Conservation (phyloP, 2,329 filamentous ascomycete genomes). For the Nothophoma quercina region DNA sequence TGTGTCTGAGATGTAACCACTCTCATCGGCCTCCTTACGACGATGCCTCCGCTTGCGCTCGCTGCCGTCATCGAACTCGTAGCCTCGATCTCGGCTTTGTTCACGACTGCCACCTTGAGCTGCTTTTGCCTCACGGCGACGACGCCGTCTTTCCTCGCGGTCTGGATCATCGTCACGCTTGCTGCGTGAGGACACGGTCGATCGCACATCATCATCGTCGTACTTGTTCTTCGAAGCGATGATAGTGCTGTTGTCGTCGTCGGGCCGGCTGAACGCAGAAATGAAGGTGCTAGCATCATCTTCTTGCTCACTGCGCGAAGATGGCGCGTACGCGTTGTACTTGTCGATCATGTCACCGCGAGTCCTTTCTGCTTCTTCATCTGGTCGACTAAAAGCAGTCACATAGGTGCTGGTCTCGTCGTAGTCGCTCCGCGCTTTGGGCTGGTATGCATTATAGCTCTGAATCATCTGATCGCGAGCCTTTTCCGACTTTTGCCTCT, state of each 20-base stretch:
- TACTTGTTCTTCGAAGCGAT: constrained; percentile 36
- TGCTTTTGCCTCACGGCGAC: constrained; percentile 27
- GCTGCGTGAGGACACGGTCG: constrained; percentile 34
- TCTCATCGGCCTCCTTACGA: constrained; percentile 44
- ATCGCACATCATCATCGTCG: constrained; percentile 27
- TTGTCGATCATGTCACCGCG: constrained; percentile 19
- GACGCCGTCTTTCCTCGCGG: constrained; percentile 40
- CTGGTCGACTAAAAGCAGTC: constrained; percentile 14
- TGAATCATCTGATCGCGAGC: constrained; percentile 24
- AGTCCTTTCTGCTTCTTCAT: constrained; percentile 4
- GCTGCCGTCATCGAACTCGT: constrained; percentile 40
- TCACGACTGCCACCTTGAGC: constrained; percentile 31
- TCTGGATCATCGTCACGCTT: constrained; percentile 41
- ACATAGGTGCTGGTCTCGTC: constrained; percentile 20
- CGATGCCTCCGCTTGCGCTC: constrained; percentile 46
- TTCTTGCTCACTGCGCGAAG: constrained; percentile 19
- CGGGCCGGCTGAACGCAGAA: constrained; percentile 19
- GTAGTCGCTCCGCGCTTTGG: constrained; percentile 22
- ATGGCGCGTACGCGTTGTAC: constrained; percentile 8
- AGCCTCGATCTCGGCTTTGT: constrained; percentile 48
- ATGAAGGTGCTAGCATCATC: constrained; percentile 20
- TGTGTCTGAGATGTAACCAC: constrained; percentile 51
- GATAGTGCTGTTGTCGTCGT: constrained; percentile 36
- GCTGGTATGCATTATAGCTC: constrained; percentile 27
- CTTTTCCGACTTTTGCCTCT: constrained; percentile 29